Base-by-base conservation (phyloP, 257 asterid genomes). In the Thymus mandschuricus region DNA sequence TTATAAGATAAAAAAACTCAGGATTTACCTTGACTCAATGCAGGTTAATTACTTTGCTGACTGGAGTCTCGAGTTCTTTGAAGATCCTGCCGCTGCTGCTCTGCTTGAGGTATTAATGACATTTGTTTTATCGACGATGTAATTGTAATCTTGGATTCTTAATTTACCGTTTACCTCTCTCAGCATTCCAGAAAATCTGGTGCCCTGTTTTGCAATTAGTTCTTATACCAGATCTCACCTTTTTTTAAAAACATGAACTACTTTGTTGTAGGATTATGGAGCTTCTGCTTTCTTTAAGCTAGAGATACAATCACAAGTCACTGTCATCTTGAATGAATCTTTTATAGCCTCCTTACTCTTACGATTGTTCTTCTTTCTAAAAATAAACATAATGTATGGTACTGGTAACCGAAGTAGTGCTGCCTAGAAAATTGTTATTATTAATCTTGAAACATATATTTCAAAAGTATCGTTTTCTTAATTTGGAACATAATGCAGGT, bases 1-100 rank as follows among this genome's bases (percentile, higher is more conserved):
- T 68, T 70, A 46, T 79, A 21, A 21, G 55, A 46, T 40, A 38
- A 29, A n/a, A 11, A 30, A 60, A 40, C 71, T 60, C 69, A 57
- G 38, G 54, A 56, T 54, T 72, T 78, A 45, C 40, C 73, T 60
- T 72, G 30, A 56, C 73, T 38, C 33, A 51, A 78, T 84, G 81
- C 89, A 93, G 98, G 81, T 94, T 61, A 94, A 94, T 78, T 94
- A 91, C 75, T 78, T 89, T 55, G 92, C 86, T 78, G 99, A 94
- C 73, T 86, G 88, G 78, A 88, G 97, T 74, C 90, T 89, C 29
- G 99, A 94, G 87, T 86, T 94, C 80, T 87, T 91, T 10, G 99
- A 94, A 76, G 99, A 94, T 78, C 99, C 99, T 45, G 84, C 95
- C 49, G 82, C 95, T 56, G 79, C 75, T 74, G 99, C 96, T 62